These are phyloP conservation scores for Pochonia chlamydosporia DNA, from an alignment of 2,329 filamentous ascomycete genomes.

Conservation along the genomic window DNA sequence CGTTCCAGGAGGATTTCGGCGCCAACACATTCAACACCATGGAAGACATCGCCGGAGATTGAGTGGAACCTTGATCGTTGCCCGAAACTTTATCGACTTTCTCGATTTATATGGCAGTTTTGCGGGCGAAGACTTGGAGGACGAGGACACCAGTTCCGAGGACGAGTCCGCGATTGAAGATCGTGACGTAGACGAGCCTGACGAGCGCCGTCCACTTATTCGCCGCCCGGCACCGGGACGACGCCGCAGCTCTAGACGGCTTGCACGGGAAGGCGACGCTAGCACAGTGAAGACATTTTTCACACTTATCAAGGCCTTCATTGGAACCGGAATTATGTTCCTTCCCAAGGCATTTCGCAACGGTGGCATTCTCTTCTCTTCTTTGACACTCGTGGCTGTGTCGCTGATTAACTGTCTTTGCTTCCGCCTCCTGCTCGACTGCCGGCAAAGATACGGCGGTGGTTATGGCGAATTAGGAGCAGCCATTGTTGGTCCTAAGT, in stretches of 20 bases:
- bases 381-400: conserved; percentile 59
- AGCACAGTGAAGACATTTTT: conserved; percentile 70
- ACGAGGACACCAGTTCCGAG: conserved; percentile 39
- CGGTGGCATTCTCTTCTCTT: conserved; percentile 70
- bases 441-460: conserved; percentile 57
- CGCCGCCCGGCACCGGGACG: conserved; percentile 34
- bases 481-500: conserved; percentile 55
- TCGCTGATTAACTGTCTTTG: conserved; percentile 63
- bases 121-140: conserved; percentile 63
- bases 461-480: conserved; percentile 71
- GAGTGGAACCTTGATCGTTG: conserved; percentile 44
- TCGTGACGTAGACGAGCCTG: conserved; percentile 32
- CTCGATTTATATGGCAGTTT: conserved; percentile 71
- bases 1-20: conserved; percentile 42
- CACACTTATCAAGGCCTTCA: conserved; percentile 71
- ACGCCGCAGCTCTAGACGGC: conserved; percentile 42
- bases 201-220: conserved; percentile 54
- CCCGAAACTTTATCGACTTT: conserved; percentile 68
- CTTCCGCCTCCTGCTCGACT: conserved; percentile 66
- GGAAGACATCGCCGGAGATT: conserved; percentile 30
- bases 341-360: conserved; percentile 75
- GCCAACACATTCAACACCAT: conserved; percentile 31
- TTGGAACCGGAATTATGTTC: conserved; percentile 79
- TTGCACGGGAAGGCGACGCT: conserved; percentile 51
- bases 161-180: conserved; percentile 52